phyloP scores from a whole-genome alignment of 495 filamentous ascomycete species.

The Trichoderma erinaceum region DNA sequence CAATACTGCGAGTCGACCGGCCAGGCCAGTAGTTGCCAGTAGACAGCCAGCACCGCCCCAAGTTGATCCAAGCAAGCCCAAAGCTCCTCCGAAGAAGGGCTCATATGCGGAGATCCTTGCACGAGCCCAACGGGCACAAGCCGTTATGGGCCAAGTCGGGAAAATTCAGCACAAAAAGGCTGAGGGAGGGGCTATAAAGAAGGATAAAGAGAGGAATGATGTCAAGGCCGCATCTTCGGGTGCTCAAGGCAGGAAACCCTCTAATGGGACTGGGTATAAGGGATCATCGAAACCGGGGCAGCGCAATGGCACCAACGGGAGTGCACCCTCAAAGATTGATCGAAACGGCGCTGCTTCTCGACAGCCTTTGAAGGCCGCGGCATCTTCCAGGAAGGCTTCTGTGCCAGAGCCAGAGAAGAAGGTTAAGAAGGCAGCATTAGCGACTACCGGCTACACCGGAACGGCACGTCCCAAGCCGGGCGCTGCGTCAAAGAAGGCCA shows the following conservation, averaged over 20 bases:
- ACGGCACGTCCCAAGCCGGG: slow-evolving; percentile 45
- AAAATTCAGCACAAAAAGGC: slow-evolving; percentile 53
- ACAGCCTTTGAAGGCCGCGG: slow-evolving; percentile 21
- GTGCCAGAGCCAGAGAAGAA: slow-evolving; percentile 40
- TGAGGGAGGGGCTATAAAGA: slow-evolving; percentile 38
- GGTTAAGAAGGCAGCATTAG: slow-evolving; percentile 49
- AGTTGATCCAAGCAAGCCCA: not conserved
- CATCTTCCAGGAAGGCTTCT: slow-evolving; percentile 15
- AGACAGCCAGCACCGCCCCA: not conserved
- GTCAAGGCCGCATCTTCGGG: slow-evolving; percentile 19
- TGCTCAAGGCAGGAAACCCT: slow-evolving; percentile 20
- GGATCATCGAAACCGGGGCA: slow-evolving; percentile 20
- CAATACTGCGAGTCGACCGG: not conserved
- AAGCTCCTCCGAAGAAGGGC: slow-evolving; percentile 51
- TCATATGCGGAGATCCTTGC: slow-evolving; percentile 65
- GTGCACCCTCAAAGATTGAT: slow-evolving; percentile 19
- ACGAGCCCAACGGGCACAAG: slow-evolving; percentile 51
- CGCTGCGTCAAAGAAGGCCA: slow-evolving; percentile 26
- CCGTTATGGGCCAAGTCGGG: slow-evolving; percentile 39
- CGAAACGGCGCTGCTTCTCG: slow-evolving; percentile 9
- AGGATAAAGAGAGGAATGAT: slow-evolving; percentile 34
- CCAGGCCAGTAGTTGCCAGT: not conserved
- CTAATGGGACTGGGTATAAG: slow-evolving; percentile 18
- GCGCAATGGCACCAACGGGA: slow-evolving; percentile 18
- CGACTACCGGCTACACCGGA: slow-evolving; percentile 52